Evolutionary conservation across 805 yeast genomes (phyloP).

Genomic region (Groenewaldozyma salmanticensis): DNA sequence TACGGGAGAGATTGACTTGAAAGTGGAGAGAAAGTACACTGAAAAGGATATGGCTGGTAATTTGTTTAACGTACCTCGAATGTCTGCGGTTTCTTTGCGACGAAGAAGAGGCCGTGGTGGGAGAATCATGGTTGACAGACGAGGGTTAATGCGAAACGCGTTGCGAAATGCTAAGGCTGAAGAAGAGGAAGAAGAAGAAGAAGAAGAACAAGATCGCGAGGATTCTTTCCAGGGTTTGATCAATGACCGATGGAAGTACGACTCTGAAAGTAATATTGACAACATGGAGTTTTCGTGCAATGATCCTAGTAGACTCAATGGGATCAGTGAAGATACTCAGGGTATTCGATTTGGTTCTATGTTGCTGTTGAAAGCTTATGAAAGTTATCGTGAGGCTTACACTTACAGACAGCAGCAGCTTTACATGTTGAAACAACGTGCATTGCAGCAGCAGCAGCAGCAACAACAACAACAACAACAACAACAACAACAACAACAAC

Average conservation of each 20-base stretch:
- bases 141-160: slow-evolving; percentile 36
- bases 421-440: slow-evolving; percentile 28
- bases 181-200: slow-evolving; percentile 12
- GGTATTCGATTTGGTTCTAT: slow-evolving; percentile 85
- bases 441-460: slow-evolving; percentile 29
- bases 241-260: slow-evolving; percentile 59
- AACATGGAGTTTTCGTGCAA: slow-evolving; percentile 46
- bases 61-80: slow-evolving; percentile 18
- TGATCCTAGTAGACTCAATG: slow-evolving; percentile 78
- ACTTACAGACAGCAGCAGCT: slow-evolving; percentile 56
- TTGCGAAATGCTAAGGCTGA: slow-evolving; percentile 6
- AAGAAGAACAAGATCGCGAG: no score
- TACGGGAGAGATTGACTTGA: slow-evolving; percentile 10
- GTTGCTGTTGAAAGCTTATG: slow-evolving; percentile 81
- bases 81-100: slow-evolving; percentile 36
- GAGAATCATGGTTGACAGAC: slow-evolving; percentile 65
- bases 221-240: slow-evolving; percentile 27
- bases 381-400: slow-evolving; percentile 64
- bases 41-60: slow-evolving; percentile 16
- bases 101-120: slow-evolving; percentile 69
- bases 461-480: not conserved
- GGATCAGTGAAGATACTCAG: slow-evolving; percentile 78
- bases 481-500: not conserved
- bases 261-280: slow-evolving; percentile 40
- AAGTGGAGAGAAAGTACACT: slow-evolving; percentile 7